Evolutionary conservation across 75 land plant genomes (phyloP).

Genomic region (Selaginella moellendorffii): DNA sequence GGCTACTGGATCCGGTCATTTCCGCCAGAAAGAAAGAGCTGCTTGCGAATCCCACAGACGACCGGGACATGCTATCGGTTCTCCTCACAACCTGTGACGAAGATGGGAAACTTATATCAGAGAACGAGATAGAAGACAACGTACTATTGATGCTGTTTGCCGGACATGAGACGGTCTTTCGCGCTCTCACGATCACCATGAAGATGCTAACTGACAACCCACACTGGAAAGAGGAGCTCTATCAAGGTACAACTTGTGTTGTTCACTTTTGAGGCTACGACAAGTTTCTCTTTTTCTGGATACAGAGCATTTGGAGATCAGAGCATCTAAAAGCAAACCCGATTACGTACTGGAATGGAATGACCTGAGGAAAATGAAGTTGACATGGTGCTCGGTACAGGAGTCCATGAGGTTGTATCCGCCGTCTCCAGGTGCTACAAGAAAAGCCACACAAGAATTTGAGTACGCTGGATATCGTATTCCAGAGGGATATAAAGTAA

Average conservation of each 20-base stretch:
- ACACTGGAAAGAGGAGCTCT: constrained; percentile 9
- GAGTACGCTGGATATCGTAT: constrained; percentile 37
- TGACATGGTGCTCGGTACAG: constrained; percentile 32
- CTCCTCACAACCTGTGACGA: too few relatives aligned
- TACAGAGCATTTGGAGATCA: too few relatives aligned
- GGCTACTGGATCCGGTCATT: background rate
- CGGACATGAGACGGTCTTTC: constrained; percentile 43
- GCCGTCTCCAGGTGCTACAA: constrained; percentile 24
- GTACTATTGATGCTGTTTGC: constrained; percentile 26
- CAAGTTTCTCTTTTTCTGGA: too few relatives aligned
- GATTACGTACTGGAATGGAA: too few relatives aligned
- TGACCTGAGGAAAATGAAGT: too few relatives aligned
- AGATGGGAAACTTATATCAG: too few relatives aligned
- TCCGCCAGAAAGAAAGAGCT: background rate
- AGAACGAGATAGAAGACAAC: constrained; percentile 32
- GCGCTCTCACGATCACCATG: constrained; percentile 19
- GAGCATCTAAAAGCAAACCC: too few relatives aligned
- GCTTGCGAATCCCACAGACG: too few relatives aligned
- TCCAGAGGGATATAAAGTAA: constrained; percentile 49
- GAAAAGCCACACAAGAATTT: constrained; percentile 30
- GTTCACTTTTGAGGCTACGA: too few relatives aligned
- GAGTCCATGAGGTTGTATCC: constrained; percentile 34
- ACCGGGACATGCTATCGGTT: too few relatives aligned
- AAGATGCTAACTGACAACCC: constrained; percentile 30
- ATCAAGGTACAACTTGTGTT: too few relatives aligned